A percentile compares a stretch with the other conserved stretches of the same genome.
Evolutionary conservation across 805 yeast species (phyloP).

Genomic region (Hanseniaspora lindneri): DNA sequence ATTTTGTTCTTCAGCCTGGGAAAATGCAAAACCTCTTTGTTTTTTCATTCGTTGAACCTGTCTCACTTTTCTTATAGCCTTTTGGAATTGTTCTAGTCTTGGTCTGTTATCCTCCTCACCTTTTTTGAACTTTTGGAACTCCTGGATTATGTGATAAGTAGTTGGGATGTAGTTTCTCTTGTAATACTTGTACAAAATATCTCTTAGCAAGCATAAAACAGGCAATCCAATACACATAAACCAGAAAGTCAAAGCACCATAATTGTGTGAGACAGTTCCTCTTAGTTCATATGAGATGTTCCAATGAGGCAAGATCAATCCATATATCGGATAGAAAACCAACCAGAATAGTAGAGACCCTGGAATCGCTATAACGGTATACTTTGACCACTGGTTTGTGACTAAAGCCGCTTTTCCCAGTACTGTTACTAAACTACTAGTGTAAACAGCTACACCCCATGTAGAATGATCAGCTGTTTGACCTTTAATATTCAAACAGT

Average conservation of each 20-base stretch:
- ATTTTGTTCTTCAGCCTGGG: slow-evolving; percentile 67
- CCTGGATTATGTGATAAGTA: slow-evolving; percentile 89
- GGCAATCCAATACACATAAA: slow-evolving; percentile 67
- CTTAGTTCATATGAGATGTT: slow-evolving; percentile 72
- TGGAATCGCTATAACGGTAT: slow-evolving; percentile 82
- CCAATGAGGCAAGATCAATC: slow-evolving; percentile 69
- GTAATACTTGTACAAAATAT: slow-evolving; percentile 86
- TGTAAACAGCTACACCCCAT: slow-evolving; percentile 84
- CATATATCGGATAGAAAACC: slow-evolving; percentile 74
- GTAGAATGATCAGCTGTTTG: slow-evolving; percentile 77
- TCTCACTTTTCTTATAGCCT: slow-evolving; percentile 90
- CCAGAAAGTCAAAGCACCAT: slow-evolving; percentile 76
- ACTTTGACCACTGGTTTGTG: slow-evolving; percentile 90
- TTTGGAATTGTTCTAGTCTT: slow-evolving; percentile 92
- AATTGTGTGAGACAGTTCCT: slow-evolving; percentile 67
- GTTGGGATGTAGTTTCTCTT: slow-evolving; percentile 87
- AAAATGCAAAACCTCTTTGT: slow-evolving; percentile 96
- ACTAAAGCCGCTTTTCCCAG: slow-evolving; percentile 90
- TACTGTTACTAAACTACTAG: slow-evolving; percentile 77
- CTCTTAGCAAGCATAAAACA: slow-evolving; percentile 67
- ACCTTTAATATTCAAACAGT: slow-evolving; percentile 51
- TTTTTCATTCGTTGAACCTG: slow-evolving; percentile 97
- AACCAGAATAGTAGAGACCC: slow-evolving; percentile 85
- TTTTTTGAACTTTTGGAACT: slow-evolving; percentile 86
- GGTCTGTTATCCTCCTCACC: slow-evolving; percentile 71